Evolutionary conservation across 2,329 filamentous ascomycete genomes (phyloP).

Genomic region (Cercospora sp.): DNA sequence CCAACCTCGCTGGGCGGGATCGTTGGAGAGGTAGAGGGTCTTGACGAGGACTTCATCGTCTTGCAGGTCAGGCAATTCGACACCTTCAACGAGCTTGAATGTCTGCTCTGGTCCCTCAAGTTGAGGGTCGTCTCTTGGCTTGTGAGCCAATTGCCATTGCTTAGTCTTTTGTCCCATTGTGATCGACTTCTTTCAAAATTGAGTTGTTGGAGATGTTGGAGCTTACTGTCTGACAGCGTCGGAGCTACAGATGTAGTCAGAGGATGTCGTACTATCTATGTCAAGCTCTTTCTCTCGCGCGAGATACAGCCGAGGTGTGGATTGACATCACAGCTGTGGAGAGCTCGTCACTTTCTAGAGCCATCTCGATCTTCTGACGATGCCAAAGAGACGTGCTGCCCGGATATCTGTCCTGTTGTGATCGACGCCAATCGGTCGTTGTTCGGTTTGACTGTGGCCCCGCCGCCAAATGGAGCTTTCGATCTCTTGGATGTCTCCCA

Average conservation of each 20-base stretch:
- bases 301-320: constrained; percentile 12
- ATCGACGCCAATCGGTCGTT: not conserved
- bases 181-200: not conserved
- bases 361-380: not conserved
- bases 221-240: not conserved
- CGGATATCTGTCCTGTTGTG: not conserved
- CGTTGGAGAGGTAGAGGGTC: constrained; percentile 52
- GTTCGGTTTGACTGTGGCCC: not conserved
- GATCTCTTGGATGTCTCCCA: not conserved
- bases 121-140: constrained; percentile 41
- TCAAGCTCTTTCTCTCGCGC: constrained; percentile 5
- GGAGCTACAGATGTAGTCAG: not conserved
- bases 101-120: constrained; percentile 43
- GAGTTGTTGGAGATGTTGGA: not conserved
- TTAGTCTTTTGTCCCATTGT: constrained; percentile 57
- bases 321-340: constrained; percentile 6
- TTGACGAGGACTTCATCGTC: constrained; percentile 50
- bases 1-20: constrained; percentile 56
- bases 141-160: constrained; percentile 48
- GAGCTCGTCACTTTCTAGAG: not conserved
- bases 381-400: not conserved
- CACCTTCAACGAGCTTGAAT: constrained; percentile 43
- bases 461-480: not conserved
- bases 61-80: constrained; percentile 29
- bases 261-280: constrained; percentile 1